Conservation (phyloP, 1,139 yeast species). For the Debaryomycetaceae sp. region DNA sequence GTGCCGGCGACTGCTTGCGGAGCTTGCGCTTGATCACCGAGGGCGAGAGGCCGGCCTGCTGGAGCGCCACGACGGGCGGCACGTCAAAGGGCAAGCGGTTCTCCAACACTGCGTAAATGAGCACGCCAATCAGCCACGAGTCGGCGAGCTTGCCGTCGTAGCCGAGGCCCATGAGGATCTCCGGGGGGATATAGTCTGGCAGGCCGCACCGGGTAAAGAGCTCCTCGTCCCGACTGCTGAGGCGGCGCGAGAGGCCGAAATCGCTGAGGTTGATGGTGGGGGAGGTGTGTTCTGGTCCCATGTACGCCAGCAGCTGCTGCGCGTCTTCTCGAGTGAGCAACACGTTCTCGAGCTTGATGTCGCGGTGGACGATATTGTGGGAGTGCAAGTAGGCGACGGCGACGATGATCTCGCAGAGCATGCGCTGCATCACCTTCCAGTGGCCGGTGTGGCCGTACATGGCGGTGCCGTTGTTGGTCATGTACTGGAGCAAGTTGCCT, state of each 20-base stretch:
- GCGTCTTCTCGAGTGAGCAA: constrained; percentile 28
- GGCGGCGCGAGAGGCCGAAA: constrained; percentile 71
- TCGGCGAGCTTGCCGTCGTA: constrained; percentile 88
- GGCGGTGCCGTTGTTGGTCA: no score
- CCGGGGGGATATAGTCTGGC: constrained; percentile 93
- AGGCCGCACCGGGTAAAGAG: constrained; percentile 88
- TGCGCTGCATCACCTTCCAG: constrained; percentile 41
- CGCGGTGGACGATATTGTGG: constrained; percentile 68
- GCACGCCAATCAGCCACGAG: constrained; percentile 89
- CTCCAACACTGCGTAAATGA: constrained; percentile 75
- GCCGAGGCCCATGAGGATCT: constrained; percentile 75
- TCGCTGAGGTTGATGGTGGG: constrained; percentile 66
- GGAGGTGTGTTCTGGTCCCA: no score
- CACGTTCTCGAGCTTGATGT: constrained; percentile 76
- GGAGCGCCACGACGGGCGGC: constrained; percentile 29
- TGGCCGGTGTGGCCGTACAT: constrained; percentile 16
- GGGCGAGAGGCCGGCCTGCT: constrained; percentile 26
- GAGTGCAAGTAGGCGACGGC: constrained; percentile 71
- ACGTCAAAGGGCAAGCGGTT: constrained; percentile 81
- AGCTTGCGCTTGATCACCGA: constrained; percentile 40
- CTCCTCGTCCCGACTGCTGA: constrained; percentile 48
- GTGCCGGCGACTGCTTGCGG: constrained; percentile 58
- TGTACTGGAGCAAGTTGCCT: constrained; percentile 69
- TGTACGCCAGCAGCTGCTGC: not conserved
- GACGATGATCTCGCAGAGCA: constrained; percentile 56